These are phyloP conservation scores for Lojkania enalia DNA, from an alignment of 2,329 filamentous ascomycete species.

Conservation along the genomic window DNA sequence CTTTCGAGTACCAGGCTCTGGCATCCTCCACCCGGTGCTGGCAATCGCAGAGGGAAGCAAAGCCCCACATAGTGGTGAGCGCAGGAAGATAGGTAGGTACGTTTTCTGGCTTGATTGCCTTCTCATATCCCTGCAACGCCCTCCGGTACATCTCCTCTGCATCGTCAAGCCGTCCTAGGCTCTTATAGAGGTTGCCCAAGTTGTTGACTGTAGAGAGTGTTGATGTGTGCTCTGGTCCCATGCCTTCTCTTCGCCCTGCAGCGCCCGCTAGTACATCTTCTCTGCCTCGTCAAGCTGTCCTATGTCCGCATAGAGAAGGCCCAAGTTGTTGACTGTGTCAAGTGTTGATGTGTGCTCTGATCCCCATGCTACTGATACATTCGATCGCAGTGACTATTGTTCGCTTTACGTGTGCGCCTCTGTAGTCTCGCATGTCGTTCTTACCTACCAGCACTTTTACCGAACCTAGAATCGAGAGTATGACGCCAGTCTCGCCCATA, in stretches of 20 bases:
- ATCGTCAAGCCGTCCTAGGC: too few species aligned
- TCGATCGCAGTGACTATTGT: constrained; percentile 19
- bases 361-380: constrained; percentile 11
- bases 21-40: constrained; percentile 6
- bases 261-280: too few species aligned
- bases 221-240: too few species aligned
- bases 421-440: constrained; percentile 14
- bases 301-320: too few species aligned
- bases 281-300: too few species aligned
- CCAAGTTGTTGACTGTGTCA: too few species aligned
- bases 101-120: constrained; percentile 8
- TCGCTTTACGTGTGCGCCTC: constrained; percentile 18
- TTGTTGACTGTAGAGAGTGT: too few species aligned
- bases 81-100: constrained; percentile 4
- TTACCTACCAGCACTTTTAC: constrained; percentile 14
- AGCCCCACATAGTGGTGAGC: constrained; percentile 3
- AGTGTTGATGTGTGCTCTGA: too few species aligned
- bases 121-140: constrained; percentile 12
- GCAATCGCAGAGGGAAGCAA: constrained; percentile 1
- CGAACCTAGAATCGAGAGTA: constrained; percentile 13
- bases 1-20: constrained; percentile 7
- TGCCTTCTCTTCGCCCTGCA: too few species aligned
- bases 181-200: too few species aligned
- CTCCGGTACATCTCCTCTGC: not conserved
- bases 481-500: too few species aligned